Percentiles rank a stretch among this genome's conserved stretches.
Conservation (phyloP, 176 grass and related monocot genomes). For the Elymus sibiricus region DNA sequence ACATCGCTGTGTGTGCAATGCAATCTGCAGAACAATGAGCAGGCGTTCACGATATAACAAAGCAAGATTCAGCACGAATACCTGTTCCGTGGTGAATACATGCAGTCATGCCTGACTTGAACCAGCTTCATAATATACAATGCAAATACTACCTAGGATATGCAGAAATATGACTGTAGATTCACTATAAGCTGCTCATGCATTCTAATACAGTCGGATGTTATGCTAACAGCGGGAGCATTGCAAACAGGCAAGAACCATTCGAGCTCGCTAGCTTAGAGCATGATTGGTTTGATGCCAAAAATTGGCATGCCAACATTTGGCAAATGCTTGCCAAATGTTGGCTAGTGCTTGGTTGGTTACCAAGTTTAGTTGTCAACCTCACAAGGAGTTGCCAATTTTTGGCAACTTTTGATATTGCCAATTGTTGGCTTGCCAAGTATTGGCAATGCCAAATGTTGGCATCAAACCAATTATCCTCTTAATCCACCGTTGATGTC, state of each 20-base stretch:
- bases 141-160: neutral
- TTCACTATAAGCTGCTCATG: neutral
- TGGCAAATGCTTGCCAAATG: too few species aligned
- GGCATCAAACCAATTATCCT: too few species aligned
- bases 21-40: neutral
- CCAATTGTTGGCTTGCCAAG: too few species aligned
- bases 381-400: too few species aligned
- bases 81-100: neutral
- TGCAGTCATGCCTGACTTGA: neutral
- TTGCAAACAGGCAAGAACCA: neutral
- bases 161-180: neutral
- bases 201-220: neutral
- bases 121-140: neutral
- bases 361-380: too few species aligned
- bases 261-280: neutral
- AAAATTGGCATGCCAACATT: too few species aligned
- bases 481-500: neutral
- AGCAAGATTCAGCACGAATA: neutral
- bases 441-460: too few species aligned
- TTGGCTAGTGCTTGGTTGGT: too few species aligned
- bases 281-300: too few species aligned
- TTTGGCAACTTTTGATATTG: too few species aligned
- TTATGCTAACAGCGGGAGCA: neutral
- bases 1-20: neutral
- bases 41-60: neutral